Conservation (phyloP, 2,329 filamentous ascomycete species). For the Paecilomyces variotii region DNA sequence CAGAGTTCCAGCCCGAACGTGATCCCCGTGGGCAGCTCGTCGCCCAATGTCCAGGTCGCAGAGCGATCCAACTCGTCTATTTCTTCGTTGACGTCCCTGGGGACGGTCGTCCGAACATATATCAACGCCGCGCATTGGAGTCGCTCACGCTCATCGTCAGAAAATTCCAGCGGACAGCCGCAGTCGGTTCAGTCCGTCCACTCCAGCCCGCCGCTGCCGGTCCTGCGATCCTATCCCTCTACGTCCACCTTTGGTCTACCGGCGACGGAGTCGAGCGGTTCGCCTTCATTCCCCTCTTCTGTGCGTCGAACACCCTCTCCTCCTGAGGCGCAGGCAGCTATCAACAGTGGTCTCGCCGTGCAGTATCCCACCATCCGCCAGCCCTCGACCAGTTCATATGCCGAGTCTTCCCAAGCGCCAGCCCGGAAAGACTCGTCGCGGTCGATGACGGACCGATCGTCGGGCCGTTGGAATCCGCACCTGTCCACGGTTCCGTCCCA, state of each 20-base stretch:
- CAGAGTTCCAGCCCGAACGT: slow-evolving; percentile 33
- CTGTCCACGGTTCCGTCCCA: slow-evolving; percentile 40
- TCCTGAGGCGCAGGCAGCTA: slow-evolving; percentile 29
- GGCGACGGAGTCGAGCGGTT: slow-evolving; percentile 17
- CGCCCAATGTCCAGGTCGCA: slow-evolving; percentile 22
- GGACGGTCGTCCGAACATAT: slow-evolving; percentile 29
- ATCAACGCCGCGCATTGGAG: slow-evolving; percentile 25
- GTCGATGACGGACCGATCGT: slow-evolving; percentile 25
- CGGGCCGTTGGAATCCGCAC: slow-evolving; percentile 33
- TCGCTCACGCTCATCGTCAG: slow-evolving; percentile 23
- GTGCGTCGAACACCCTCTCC: slow-evolving; percentile 24
- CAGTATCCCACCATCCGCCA: slow-evolving; percentile 31
- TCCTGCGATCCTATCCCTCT: slow-evolving; percentile 26
- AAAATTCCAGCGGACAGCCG: slow-evolving; percentile 19
- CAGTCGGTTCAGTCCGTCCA: slow-evolving; percentile 21
- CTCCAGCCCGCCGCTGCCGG: slow-evolving; percentile 31
- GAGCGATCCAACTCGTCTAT: slow-evolving; percentile 29
- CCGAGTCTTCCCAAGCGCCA: slow-evolving; percentile 22
- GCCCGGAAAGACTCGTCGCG: slow-evolving; percentile 18
- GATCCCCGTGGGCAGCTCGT: slow-evolving; percentile 20
- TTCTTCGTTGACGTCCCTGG: slow-evolving; percentile 32
- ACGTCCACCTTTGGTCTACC: slow-evolving; percentile 21
- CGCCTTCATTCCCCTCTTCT: slow-evolving; percentile 26
- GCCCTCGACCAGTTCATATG: slow-evolving; percentile 34
- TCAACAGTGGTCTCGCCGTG: slow-evolving; percentile 28